These are phyloP conservation scores for Stephania japonica DNA, from an alignment of 164 flowering plant species.

Conservation along the genomic window DNA sequence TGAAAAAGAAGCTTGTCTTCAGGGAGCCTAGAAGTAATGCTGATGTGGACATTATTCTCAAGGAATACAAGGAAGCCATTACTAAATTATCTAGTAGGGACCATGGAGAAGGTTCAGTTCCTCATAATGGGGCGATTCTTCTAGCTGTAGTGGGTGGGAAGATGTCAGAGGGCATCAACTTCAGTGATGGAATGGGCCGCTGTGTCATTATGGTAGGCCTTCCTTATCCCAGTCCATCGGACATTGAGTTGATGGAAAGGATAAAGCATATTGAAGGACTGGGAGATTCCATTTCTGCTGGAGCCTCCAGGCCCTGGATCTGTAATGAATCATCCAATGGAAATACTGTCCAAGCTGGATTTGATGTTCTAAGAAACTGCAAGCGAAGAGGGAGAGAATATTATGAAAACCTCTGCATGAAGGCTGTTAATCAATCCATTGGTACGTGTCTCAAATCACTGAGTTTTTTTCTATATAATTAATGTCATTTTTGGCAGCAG, in stretches of 20 bases:
- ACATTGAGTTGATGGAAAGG: conserved; percentile 80
- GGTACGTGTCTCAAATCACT: conserved; percentile 39
- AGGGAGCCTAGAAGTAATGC: conserved; percentile 82
- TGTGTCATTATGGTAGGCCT: conserved; percentile 97
- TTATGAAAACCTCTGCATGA: conserved; percentile 97
- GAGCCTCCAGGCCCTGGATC: conserved; percentile 8
- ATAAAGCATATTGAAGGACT: conserved; percentile 81
- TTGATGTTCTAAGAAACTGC: conserved; percentile 71
- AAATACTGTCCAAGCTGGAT: conserved; percentile 45
- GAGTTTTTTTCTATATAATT: neutral
- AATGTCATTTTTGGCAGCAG: neutral
- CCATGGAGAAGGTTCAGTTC: conserved; percentile 22
- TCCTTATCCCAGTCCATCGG: conserved; percentile 92
- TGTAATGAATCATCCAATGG: conserved; percentile 24
- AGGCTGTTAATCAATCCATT: conserved; percentile 96
- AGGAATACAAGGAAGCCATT: conserved; percentile 72
- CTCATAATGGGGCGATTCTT: conserved; percentile 68
- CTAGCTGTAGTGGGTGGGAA: conserved; percentile 97
- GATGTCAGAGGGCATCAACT: conserved; percentile 94
- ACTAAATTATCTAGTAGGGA: conserved; percentile 21
- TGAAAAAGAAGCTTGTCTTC: conserved; percentile 70
- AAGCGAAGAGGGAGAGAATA: conserved; percentile 81
- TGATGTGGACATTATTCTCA: conserved; percentile 64
- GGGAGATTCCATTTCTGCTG: conserved; percentile 24
- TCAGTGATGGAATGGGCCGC: conserved; percentile 95